phyloP scores from a whole-genome alignment of 768 basidiomycete species.

The Cystoderma amianthinum region DNA sequence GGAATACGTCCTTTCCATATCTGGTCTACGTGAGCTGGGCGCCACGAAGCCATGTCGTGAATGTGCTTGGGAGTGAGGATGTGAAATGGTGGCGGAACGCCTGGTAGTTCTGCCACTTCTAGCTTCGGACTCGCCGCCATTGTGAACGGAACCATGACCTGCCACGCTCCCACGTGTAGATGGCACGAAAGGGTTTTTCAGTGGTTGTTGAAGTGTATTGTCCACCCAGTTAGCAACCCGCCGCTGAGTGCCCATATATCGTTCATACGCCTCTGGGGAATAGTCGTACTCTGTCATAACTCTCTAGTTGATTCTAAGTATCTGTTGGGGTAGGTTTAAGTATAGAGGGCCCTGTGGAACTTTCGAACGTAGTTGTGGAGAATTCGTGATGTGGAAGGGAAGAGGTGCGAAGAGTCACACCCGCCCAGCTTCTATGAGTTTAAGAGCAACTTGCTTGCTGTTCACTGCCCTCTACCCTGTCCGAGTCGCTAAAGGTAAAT shows the following conservation, averaged over 20 bases:
- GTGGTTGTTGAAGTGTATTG: conserved; percentile 30
- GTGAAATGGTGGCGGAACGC: background rate
- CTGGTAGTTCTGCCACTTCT: background rate
- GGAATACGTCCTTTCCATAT: background rate
- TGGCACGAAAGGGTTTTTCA: background rate
- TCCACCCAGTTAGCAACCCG: conserved; percentile 47
- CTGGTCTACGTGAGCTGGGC: no score
- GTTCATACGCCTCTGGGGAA: conserved; percentile 48
- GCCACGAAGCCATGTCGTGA: no score
- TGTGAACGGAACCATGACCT: background rate
- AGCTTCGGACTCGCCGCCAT: background rate
- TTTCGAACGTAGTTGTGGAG: no score
- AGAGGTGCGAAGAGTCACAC: no score
- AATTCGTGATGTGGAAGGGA: no score
- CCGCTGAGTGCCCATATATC: conserved; percentile 34
- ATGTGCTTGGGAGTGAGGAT: background rate
- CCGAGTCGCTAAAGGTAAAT: no score
- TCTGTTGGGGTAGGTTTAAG: no score
- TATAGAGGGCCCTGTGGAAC: no score
- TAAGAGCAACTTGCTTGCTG: no score
- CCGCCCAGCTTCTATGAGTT: no score
- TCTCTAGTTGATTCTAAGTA: background rate
- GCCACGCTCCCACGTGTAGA: background rate
- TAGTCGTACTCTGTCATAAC: conserved; percentile 61
- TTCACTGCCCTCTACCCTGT: no score